phyloP scores from a whole-genome alignment of 2,329 filamentous ascomycete species.

The Paracoccidioides lutzii region DNA sequence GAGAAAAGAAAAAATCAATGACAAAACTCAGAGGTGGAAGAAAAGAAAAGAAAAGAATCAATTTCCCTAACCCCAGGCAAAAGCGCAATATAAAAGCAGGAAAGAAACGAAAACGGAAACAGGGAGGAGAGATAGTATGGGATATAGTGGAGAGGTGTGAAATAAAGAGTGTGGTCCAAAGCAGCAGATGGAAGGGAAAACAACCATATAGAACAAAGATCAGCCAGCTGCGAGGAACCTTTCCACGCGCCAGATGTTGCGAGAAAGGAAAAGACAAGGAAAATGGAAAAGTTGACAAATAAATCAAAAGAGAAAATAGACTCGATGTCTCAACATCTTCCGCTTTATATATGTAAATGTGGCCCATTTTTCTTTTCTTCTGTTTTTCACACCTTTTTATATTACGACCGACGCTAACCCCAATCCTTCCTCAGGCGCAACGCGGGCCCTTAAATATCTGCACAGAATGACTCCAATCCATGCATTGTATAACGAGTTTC shows the following conservation, averaged over 20 bases:
- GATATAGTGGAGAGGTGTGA: neutral
- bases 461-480: slow-evolving; percentile 27
- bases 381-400: neutral
- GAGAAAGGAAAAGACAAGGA: slow-evolving; percentile 11
- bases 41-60: neutral
- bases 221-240: neutral
- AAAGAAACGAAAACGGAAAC: slow-evolving; percentile 4
- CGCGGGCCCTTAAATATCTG: slow-evolving; percentile 1
- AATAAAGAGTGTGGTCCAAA: neutral
- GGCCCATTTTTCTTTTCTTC: neutral
- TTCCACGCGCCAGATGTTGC: neutral
- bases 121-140: neutral
- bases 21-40: neutral
- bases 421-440: neutral
- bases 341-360: slow-evolving; percentile 3
- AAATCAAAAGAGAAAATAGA: neutral
- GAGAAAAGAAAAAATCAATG: neutral
- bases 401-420: neutral
- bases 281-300: slow-evolving; percentile 1
- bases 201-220: neutral
- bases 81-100: slow-evolving; percentile 6
- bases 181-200: neutral
- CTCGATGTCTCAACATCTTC: slow-evolving; percentile 4
- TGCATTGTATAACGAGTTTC: slow-evolving; percentile 20
- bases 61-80: slow-evolving; percentile 1